Conservation (phyloP, 2,329 filamentous ascomycete species). For the Beauveria sp. region DNA sequence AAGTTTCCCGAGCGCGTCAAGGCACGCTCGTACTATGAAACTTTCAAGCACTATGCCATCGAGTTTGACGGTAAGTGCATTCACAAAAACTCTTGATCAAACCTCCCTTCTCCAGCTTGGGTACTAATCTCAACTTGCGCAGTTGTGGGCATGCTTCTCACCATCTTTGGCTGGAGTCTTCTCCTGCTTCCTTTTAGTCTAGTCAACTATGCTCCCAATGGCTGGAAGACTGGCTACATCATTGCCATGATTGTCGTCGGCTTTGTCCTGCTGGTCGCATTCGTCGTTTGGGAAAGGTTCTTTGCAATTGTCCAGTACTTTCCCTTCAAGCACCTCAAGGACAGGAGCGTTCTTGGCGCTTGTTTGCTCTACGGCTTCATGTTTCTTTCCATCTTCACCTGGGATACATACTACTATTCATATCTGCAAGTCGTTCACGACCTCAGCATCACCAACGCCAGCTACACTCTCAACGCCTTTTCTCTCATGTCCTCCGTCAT, state of each 20-base stretch:
- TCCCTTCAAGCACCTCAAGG: constrained; percentile 41
- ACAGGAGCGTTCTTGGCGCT: constrained; percentile 41
- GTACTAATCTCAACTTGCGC: background rate
- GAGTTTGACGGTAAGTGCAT: constrained; percentile 47
- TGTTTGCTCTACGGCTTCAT: constrained; percentile 33
- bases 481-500: constrained; percentile 39
- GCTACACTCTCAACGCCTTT: constrained; percentile 38
- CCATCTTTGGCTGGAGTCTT: constrained; percentile 43
- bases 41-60: constrained; percentile 42
- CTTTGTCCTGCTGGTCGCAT: constrained; percentile 36
- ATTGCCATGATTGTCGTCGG: constrained; percentile 45
- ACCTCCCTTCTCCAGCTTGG: too few relatives aligned
- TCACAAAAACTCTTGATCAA: background rate
- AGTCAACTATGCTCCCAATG: constrained; percentile 24
- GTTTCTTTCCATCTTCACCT: constrained; percentile 34
- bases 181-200: constrained; percentile 46
- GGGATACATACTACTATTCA: constrained; percentile 44
- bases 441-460: constrained; percentile 29
- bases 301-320: constrained; percentile 51
- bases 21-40: constrained; percentile 39
- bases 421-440: constrained; percentile 41
- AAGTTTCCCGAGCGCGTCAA: constrained; percentile 34
- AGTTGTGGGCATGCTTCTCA: constrained; percentile 43
- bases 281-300: constrained; percentile 50
- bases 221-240: constrained; percentile 36